phyloP scores from a whole-genome alignment of 2,329 filamentous ascomycete species.

The Penicillium brasilianum region DNA sequence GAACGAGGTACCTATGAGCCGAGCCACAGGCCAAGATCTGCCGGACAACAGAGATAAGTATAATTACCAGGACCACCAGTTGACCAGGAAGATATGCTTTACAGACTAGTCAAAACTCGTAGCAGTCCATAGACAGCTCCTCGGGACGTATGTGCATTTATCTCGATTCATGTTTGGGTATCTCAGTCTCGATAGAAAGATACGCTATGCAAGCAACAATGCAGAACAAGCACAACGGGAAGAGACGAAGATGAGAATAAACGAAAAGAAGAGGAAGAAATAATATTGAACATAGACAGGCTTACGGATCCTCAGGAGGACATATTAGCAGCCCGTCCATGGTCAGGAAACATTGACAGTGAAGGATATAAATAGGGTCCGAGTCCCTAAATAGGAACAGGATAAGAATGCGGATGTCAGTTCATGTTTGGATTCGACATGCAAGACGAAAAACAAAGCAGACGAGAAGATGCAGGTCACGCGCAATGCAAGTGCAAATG shows the following conservation, averaged over 20 bases:
- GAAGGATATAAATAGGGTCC: not conserved
- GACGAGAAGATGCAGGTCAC: not conserved
- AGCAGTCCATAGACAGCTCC: not conserved
- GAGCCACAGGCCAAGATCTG: not conserved
- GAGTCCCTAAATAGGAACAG: not conserved
- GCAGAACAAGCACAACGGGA: not conserved
- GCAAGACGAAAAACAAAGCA: constrained; percentile 3
- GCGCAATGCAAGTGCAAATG: constrained; percentile 19
- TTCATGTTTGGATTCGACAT: not conserved
- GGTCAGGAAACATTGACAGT: not conserved
- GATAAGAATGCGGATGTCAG: not conserved
- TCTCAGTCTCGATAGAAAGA: constrained; percentile 16
- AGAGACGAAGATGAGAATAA: not conserved
- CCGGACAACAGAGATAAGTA: not conserved
- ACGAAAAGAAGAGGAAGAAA: not conserved
- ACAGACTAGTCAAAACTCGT: too few relatives aligned
- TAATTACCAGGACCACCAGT: not conserved
- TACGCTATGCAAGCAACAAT: constrained; percentile 2
- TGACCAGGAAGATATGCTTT: too few relatives aligned
- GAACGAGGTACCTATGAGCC: not conserved
- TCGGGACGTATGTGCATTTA: not conserved
- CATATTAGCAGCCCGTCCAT: not conserved
- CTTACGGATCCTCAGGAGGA: not conserved
- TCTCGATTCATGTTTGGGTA: constrained; percentile 12
- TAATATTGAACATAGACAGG: not conserved